Base-by-base conservation (phyloP, 768 basidiomycete species). In the Pisolithus sp. region DNA sequence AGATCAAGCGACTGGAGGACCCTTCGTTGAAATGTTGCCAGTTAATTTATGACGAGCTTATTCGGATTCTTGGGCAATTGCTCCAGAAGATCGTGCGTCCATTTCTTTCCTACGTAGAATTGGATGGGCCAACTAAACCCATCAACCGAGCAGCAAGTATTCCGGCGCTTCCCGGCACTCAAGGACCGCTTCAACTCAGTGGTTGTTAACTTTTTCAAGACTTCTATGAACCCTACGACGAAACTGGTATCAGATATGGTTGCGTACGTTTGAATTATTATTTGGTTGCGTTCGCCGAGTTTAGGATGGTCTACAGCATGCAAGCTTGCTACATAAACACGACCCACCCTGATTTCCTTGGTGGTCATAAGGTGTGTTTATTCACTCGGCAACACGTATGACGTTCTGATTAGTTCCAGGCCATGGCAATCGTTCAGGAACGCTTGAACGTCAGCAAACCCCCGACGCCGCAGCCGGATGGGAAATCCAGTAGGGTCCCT, bases 281-380 rank as follows among this genome's bases (percentile, higher is more conserved):
- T 48, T 28, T 20, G 20, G 30, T 30, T 31, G 26, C 30, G 17
- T 40, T 18, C 10, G 23, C 23, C 54, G 44, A 59, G 53, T 21
- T 46, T 17, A 31, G 13, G 43, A 28, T 46, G 49, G 46, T 49
- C 48, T 20, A 38, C 52, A 93, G 89, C 34, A 97, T 97, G 93
- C 95, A 98, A 74, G 93, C 94, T 36, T 95, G 93, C 68, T 99
- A 98, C 66, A 87, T 99, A 62, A 99, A 99, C 73, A 98, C 96
- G 13, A 98, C 95, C 1, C 96, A 99, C 66, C 96, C 96, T 1
- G 96, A 99, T 71, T 98, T 99, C 73, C 81, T 99, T 65, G 89
- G 84, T 55, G 96, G 96, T 21, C 95, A 99, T 73, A 93, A 87
- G 73, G 87, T 78, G 50, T 37, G 62, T 61, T 13, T 20, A 24